Evolutionary conservation across 139 green algal species (phyloP).

Genomic region (Limnomonas spitsbergensis): DNA sequence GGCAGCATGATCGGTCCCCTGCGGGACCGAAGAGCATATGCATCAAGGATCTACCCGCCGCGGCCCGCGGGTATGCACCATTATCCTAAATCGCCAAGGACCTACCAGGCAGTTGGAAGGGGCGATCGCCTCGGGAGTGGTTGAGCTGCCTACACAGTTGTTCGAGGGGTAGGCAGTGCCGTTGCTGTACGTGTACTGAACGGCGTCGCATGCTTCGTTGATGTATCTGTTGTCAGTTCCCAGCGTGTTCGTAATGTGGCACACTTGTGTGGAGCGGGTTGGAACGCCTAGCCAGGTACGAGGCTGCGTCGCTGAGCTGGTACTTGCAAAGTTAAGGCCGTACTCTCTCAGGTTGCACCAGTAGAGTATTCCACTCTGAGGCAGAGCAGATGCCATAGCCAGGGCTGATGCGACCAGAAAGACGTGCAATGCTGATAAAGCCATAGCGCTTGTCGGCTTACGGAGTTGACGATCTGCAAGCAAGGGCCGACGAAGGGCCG

Average conservation of each 20-base stretch:
- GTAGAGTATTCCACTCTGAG: constrained; percentile 9
- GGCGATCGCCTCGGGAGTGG: too few relatives aligned
- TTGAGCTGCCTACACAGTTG: not conserved
- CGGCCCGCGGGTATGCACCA: too few relatives aligned
- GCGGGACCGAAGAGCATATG: too few relatives aligned
- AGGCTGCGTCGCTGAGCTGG: not conserved
- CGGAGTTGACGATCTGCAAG: too few relatives aligned
- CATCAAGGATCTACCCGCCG: too few relatives aligned
- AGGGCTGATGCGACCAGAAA: not conserved
- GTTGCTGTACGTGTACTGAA: constrained; percentile 3
- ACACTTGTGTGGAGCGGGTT: not conserved
- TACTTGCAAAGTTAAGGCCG: not conserved
- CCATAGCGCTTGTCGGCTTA: not conserved
- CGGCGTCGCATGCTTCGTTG: not conserved
- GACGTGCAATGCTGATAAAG: not conserved
- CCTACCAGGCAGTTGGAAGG: too few relatives aligned
- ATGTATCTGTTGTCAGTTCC: not conserved
- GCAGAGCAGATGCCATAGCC: not conserved
- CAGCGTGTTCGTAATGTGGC: not conserved
- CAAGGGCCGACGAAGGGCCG: too few relatives aligned
- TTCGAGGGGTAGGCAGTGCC: constrained; percentile 7
- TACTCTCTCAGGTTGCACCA: not conserved
- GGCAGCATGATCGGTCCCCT: too few relatives aligned
- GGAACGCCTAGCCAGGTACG: not conserved
- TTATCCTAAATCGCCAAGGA: too few relatives aligned